phyloP scores from a whole-genome alignment of 1,139 yeast species.

The Kazachstania sp. region DNA sequence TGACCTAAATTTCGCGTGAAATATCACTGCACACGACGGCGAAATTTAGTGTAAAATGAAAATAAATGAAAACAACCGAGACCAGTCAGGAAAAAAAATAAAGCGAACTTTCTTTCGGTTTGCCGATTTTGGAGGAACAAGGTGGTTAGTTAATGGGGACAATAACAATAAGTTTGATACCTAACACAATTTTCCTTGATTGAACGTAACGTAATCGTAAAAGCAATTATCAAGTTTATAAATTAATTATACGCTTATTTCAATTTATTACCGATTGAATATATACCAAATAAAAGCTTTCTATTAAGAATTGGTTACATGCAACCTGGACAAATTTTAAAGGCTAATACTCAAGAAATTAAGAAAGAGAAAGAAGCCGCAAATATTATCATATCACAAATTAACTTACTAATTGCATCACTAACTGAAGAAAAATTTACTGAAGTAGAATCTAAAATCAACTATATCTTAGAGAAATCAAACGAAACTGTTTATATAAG shows the following conservation, averaged over 20 bases:
- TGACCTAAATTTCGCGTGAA: too few relatives aligned
- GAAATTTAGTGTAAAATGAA: too few relatives aligned
- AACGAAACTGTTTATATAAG: constrained; percentile 14
- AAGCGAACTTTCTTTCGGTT: too few relatives aligned
- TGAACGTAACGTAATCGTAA: too few relatives aligned
- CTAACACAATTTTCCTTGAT: too few relatives aligned
- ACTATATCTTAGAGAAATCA: constrained; percentile 19
- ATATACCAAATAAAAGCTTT: not conserved
- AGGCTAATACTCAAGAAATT: constrained; percentile 8
- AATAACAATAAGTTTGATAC: too few relatives aligned
- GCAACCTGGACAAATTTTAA: constrained; percentile 15
- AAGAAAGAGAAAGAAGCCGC: constrained; percentile 21
- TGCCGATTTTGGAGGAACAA: too few relatives aligned
- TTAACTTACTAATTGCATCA: constrained; percentile 21
- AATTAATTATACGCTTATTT: not conserved
- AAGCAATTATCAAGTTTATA: not conserved
- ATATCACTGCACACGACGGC: too few relatives aligned
- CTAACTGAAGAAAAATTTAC: constrained; percentile 16
- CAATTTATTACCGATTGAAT: not conserved
- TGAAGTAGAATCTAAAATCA: constrained; percentile 16
- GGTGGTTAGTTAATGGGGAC: too few relatives aligned
- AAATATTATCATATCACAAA: constrained; percentile 22
- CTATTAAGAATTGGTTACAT: constrained; percentile 12
- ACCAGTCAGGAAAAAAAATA: too few relatives aligned
- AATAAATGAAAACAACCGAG: too few relatives aligned